These are phyloP conservation scores for Penicillium freii DNA, from an alignment of 2,329 filamentous ascomycete species.

Conservation along the genomic window DNA sequence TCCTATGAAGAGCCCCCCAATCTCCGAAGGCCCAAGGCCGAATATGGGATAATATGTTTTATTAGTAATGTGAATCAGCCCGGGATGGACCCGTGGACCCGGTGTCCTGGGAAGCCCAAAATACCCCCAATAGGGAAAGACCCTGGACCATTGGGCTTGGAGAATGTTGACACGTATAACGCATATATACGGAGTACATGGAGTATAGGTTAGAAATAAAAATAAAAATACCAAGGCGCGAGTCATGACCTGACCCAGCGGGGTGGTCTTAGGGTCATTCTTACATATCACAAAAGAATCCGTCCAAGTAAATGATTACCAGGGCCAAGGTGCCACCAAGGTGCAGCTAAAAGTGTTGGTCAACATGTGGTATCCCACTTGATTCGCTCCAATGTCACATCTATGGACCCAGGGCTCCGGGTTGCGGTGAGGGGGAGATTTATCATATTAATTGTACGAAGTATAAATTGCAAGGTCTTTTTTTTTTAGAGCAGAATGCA, in stretches of 20 bases:
- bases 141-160: background rate
- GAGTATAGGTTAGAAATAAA: background rate
- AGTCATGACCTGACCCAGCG: background rate
- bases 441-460: too few species aligned
- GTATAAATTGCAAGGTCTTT: background rate
- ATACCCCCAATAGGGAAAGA: background rate
- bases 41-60: background rate
- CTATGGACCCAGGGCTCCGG: slow-evolving; percentile 3
- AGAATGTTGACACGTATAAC: background rate
- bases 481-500: background rate
- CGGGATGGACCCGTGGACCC: background rate
- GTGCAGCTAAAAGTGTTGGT: background rate
- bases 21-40: too few species aligned
- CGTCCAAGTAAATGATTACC: background rate
- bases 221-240: background rate
- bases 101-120: background rate
- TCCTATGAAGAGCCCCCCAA: background rate
- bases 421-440: slow-evolving; percentile 1
- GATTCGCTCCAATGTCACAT: background rate
- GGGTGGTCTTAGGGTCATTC: slow-evolving; percentile 1
- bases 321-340: background rate
- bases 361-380: background rate
- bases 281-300: background rate
- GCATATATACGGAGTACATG: background rate
- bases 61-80: background rate